Evolutionary conservation across 257 asterid species (phyloP).

Genomic region (Scutellaria baicalensis): DNA sequence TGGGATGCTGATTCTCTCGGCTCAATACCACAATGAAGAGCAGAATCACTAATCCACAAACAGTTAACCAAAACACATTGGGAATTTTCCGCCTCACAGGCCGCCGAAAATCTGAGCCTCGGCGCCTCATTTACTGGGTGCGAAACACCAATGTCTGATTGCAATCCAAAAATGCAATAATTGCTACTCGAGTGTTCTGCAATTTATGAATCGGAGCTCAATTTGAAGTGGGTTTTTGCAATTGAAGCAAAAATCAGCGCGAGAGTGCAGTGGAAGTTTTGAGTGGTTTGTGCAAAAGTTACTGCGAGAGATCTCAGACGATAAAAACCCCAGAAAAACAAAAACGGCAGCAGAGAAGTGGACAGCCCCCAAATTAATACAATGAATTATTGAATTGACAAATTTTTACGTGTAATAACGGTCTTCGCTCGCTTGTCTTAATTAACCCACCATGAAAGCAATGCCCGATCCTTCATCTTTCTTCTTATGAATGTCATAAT

Average conservation of each 20-base stretch:
- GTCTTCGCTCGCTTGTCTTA: not conserved
- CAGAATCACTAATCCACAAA: constrained; percentile 53
- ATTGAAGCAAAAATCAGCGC: not conserved
- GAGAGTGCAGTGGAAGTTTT: constrained; percentile 3
- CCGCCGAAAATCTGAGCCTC: constrained; percentile 76
- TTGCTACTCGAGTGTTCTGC: not conserved
- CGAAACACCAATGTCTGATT: not conserved
- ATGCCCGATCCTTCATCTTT: too few relatives aligned
- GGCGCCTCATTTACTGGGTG: constrained; percentile 54
- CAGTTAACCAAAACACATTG: constrained; percentile 50
- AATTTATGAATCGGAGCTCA: constrained; percentile 8
- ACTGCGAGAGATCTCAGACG: constrained; percentile 13
- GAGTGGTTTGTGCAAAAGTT: constrained; percentile 7
- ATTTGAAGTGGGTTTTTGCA: not conserved
- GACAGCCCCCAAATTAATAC: not conserved
- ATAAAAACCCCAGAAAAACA: too few relatives aligned
- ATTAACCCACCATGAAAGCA: not conserved
- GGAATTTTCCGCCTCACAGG: constrained; percentile 69
- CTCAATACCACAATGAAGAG: constrained; percentile 54
- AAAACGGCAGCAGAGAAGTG: not conserved
- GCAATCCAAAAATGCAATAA: not conserved
- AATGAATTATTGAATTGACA: not conserved
- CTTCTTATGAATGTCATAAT: too few relatives aligned
- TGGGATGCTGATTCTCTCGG: constrained; percentile 49
- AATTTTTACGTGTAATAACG: not conserved